Percentiles rank a stretch among this genome's conserved stretches.
phyloP scores from a whole-genome alignment of 768 basidiomycete genomes.

The Boletus eberwhitei region DNA sequence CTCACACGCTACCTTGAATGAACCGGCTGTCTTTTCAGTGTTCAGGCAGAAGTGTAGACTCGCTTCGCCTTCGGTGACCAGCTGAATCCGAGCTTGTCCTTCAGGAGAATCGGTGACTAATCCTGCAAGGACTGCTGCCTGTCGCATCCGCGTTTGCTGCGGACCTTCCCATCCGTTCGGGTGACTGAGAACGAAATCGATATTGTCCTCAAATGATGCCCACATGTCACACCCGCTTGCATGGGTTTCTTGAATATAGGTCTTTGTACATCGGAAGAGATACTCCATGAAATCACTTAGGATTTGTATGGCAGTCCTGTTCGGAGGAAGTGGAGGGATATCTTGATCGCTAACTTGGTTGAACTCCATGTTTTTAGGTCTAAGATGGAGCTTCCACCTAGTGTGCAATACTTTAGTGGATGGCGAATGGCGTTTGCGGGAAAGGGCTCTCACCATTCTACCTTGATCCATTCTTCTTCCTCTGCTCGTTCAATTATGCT shows the following conservation, averaged over 20 bases:
- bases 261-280: conserved; percentile 40
- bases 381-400: conserved; percentile 38
- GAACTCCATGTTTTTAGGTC: conserved; percentile 24
- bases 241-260: conserved; percentile 46
- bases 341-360: conserved; percentile 30
- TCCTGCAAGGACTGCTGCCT: conserved; percentile 41
- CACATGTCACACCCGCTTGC: conserved; percentile 40
- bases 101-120: conserved; percentile 36
- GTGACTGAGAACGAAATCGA: conserved; percentile 47
- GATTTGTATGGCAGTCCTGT: conserved; percentile 41
- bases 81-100: conserved; percentile 38
- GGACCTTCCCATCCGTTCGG: conserved; percentile 48
- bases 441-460: conserved; percentile 28
- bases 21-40: conserved; percentile 31
- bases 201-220: conserved; percentile 38
- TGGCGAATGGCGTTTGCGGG: neutral
- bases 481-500: conserved; percentile 38
- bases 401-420: conserved; percentile 3
- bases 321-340: conserved; percentile 41
- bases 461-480: conserved; percentile 32
- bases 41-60: conserved; percentile 47
- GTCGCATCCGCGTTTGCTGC: conserved; percentile 43
- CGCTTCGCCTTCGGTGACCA: conserved; percentile 54
- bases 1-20: conserved; percentile 21
- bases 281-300: conserved; percentile 50